Evolutionary conservation across 78 protist species (phyloP), one percentile per base, ranked within the genome.

Genomic region (Anaeramoeba flamelloides): DNA sequence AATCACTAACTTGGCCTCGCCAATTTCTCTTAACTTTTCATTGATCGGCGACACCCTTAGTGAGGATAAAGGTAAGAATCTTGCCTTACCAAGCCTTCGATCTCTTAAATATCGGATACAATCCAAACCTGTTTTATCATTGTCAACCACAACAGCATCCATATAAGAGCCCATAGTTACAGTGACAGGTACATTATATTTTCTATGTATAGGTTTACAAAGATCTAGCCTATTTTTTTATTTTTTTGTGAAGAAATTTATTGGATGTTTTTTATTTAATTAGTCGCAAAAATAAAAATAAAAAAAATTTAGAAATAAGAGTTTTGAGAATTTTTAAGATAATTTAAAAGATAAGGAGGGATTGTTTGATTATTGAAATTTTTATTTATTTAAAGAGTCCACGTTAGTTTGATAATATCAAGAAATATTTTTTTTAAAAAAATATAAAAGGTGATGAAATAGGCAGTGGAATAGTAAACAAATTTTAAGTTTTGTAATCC

Each of bases 61-160:
- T 0, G 92, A 17, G 41, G 90, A 88, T 30, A 96, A 83, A 22
- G 98, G 96, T 2, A 96, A 8, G 82, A 95, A 95, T 0, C 92
- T 92, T 31, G 85, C 84, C 31, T 82, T 39, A 33, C 94, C 93
- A 0, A 53, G 2, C 39, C 88, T 12, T 39, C 89, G 90, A 53
- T 89, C 94, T 41, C 81, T 88, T 41, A 95, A 31, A 80, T 94
- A 94, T 75, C 85, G 12, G 38, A 94, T 64, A 87, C 98, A 94
- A 2, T 84, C 88, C 31, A 40, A 38, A 0, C 95, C 92, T 0
- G 92, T 79, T 4, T 34, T 69, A 78, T 90, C 88, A 8, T 79
- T 85, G 40, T 95, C 97, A 0, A 91, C 93, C 2, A 96, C 91
- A 38, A 96, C 82, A 1, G 99, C 94, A 22, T 96, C 95, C 86